These are phyloP conservation scores for Suhomyces emberorum DNA, from an alignment of 805 yeast genomes.

Conservation along the genomic window DNA sequence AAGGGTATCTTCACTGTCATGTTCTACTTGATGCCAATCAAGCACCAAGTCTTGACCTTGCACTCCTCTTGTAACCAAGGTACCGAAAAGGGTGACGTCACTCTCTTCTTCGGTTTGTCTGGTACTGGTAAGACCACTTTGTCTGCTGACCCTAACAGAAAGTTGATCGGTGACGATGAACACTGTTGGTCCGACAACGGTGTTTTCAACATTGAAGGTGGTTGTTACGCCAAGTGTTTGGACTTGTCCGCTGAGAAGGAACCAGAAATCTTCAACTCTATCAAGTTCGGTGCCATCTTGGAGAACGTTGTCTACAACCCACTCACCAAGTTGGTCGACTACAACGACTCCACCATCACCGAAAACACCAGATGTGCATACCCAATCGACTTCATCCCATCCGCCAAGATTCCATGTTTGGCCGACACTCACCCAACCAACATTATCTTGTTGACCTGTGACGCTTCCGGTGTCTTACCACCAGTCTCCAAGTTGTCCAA, in stretches of 20 bases:
- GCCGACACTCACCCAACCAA: slow-evolving; percentile 90
- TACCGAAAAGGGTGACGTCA: slow-evolving; percentile 72
- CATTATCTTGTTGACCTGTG: slow-evolving; percentile 90
- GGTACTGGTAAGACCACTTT: slow-evolving; percentile 98
- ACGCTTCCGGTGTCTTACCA: slow-evolving; percentile 96
- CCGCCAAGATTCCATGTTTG: slow-evolving; percentile 92
- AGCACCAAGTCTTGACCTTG: slow-evolving; percentile 83
- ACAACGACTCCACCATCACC: slow-evolving; percentile 74
- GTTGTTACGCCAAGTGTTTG: slow-evolving; percentile 97
- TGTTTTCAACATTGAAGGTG: slow-evolving; percentile 99
- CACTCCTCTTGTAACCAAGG: slow-evolving; percentile 97
- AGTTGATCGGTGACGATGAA: slow-evolving; percentile 96
- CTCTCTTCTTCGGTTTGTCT: slow-evolving; percentile 92
- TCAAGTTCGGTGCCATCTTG: slow-evolving; percentile 89
- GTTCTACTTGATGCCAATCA: slow-evolving; percentile 98
- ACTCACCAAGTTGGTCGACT: slow-evolving; percentile 77
- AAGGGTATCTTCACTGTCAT: slow-evolving; percentile 98
- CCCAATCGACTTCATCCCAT: slow-evolving; percentile 95
- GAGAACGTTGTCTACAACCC: slow-evolving; percentile 91
- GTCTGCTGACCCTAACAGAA: slow-evolving; percentile 92
- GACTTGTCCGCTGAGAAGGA: slow-evolving; percentile 88
- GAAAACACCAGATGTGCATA: slow-evolving; percentile 99
- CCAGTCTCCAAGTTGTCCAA: slow-evolving; percentile 92
- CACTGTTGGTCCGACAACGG: slow-evolving; percentile 99
- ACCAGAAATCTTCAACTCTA: slow-evolving; percentile 95